Percentiles rank a stretch among this genome's conserved stretches.
Evolutionary conservation across 192 early-diverging fungal species (phyloP).

Genomic region (Funneliformis mosseae): DNA sequence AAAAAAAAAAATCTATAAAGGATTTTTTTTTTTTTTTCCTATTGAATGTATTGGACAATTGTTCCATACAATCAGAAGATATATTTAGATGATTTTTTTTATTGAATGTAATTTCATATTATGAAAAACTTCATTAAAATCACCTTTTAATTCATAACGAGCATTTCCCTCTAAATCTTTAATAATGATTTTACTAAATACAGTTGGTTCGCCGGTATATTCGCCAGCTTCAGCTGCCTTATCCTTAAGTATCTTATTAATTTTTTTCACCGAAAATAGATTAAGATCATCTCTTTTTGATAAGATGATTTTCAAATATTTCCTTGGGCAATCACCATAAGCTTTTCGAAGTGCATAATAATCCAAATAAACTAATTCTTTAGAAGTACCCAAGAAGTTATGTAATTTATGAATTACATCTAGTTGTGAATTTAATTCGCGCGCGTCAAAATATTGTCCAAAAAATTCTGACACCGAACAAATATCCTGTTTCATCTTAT

Average conservation of each 20-base stretch:
- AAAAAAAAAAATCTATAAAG: too few species aligned
- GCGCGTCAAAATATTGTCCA: constrained; percentile 63
- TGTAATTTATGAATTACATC: constrained; percentile 83
- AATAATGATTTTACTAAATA: constrained; percentile 55
- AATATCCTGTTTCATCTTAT: constrained; percentile 79
- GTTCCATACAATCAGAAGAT: too few species aligned
- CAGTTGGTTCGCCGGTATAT: constrained; percentile 50
- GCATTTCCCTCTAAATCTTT: not conserved
- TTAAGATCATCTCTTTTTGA: constrained; percentile 90
- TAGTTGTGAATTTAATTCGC: constrained; percentile 74
- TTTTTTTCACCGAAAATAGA: constrained; percentile 73
- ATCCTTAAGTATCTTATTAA: constrained; percentile 77
- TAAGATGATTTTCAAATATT: constrained; percentile 87
- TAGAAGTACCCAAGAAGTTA: constrained; percentile 74
- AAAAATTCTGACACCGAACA: constrained; percentile 78
- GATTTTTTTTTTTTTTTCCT: too few species aligned
- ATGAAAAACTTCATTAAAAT: not conserved
- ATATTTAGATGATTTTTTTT: not conserved
- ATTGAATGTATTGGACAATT: too few species aligned
- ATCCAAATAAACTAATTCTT: constrained; percentile 81
- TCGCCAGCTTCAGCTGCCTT: constrained; percentile 64
- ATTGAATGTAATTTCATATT: not conserved
- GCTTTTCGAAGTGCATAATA: constrained; percentile 86
- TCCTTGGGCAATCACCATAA: constrained; percentile 90
- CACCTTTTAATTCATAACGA: not conserved